Conservation (phyloP, 2,329 filamentous ascomycete species). For the Harringtonia aguacate region DNA sequence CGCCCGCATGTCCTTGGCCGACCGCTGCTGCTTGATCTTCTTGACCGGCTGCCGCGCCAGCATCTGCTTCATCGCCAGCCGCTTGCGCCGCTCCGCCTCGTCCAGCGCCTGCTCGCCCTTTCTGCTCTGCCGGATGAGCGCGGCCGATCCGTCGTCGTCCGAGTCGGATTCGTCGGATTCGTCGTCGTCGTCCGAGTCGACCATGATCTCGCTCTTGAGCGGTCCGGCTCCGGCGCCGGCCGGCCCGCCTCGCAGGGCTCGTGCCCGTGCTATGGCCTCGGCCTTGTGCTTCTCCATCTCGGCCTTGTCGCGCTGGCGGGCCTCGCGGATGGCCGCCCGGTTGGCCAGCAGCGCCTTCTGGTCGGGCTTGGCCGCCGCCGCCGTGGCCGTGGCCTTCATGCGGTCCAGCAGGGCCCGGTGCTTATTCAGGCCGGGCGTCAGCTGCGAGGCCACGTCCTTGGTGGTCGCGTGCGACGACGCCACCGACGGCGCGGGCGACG, state of each 20-base stretch:
- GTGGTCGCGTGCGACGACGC: slow-evolving; percentile 7
- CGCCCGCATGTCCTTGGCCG: slow-evolving; percentile 87
- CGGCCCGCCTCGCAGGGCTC: slow-evolving; percentile 42
- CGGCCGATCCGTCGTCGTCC: slow-evolving; percentile 48
- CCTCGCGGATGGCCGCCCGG: slow-evolving; percentile 55
- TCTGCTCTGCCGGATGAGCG: slow-evolving; percentile 35
- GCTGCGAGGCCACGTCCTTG: slow-evolving; percentile 34
- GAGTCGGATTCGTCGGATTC: slow-evolving; percentile 57
- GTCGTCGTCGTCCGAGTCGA: slow-evolving; percentile 69
- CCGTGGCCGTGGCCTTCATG: slow-evolving; percentile 23
- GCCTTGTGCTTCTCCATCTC: slow-evolving; percentile 64
- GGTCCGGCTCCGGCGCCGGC: slow-evolving; percentile 49
- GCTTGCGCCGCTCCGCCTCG: slow-evolving; percentile 34
- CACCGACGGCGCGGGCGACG: background rate
- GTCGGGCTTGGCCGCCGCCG: slow-evolving; percentile 26
- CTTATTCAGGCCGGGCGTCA: slow-evolving; percentile 34
- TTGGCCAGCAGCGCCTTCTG: slow-evolving; percentile 24
- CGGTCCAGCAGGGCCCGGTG: slow-evolving; percentile 32
- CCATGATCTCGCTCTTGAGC: slow-evolving; percentile 80
- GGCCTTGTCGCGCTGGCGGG: slow-evolving; percentile 63
- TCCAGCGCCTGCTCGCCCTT: slow-evolving; percentile 37
- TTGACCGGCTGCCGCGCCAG: slow-evolving; percentile 58
- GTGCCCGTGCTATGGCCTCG: slow-evolving; percentile 59
- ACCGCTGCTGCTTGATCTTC: slow-evolving; percentile 70
- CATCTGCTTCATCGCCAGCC: slow-evolving; percentile 40